phyloP scores from a whole-genome alignment of 2,329 filamentous ascomycete species.

The Cladosporium velox region DNA sequence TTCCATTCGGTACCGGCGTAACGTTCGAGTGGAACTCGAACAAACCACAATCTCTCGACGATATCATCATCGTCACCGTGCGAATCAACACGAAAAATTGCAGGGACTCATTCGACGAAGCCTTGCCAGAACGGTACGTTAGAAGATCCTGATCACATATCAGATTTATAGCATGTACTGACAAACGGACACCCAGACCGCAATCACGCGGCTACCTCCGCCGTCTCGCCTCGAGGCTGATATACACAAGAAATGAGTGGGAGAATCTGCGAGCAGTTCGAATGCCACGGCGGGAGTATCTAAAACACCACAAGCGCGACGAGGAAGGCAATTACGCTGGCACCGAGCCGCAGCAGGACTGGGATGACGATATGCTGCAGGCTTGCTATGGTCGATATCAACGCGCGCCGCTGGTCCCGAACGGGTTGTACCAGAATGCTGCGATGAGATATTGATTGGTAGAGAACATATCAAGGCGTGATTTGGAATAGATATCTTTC shows the following conservation, averaged over 20 bases:
- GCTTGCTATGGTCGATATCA: conserved; percentile 1
- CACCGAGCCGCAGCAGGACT: conserved; percentile 34
- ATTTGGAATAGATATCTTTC: not conserved
- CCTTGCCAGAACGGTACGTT: conserved; percentile 19
- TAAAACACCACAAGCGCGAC: conserved; percentile 31
- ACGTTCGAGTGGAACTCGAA: not conserved
- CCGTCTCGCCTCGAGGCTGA: conserved; percentile 31
- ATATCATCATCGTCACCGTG: conserved; percentile 35
- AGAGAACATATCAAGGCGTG: not conserved
- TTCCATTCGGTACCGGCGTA: conserved; percentile 14
- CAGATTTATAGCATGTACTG: conserved; percentile 15
- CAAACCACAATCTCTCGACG: conserved; percentile 22
- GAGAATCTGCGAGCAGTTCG: conserved; percentile 32
- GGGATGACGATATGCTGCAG: conserved; percentile 30
- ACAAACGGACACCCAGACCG: conserved; percentile 23
- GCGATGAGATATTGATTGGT: not conserved
- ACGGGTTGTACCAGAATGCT: conserved; percentile 4
- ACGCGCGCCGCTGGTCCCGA: not conserved
- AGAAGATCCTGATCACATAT: conserved; percentile 25
- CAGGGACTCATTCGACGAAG: conserved; percentile 15
- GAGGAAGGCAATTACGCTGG: conserved; percentile 33
- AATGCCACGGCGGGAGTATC: conserved; percentile 36
- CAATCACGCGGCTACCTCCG: conserved; percentile 31
- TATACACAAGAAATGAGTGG: conserved; percentile 25
- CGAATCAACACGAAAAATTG: conserved; percentile 20